These are phyloP conservation scores for Physocladia obscura DNA, from an alignment of 192 early-diverging fungal genomes.

Conservation along the genomic window DNA sequence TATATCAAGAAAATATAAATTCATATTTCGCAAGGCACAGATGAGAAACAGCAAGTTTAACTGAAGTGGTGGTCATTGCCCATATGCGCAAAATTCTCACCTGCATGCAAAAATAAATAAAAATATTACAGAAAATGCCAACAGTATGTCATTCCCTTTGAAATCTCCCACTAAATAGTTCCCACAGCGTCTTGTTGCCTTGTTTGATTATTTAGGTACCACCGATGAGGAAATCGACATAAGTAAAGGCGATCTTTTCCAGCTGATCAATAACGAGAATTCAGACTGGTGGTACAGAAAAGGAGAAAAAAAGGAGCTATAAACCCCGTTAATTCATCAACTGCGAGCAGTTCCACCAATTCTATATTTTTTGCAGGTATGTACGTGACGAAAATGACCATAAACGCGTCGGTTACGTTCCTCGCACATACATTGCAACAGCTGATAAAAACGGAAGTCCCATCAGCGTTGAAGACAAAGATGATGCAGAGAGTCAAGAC, in stretches of 20 bases:
- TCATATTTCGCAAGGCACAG: too few species aligned
- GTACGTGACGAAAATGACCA: constrained; percentile 3
- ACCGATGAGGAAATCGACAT: constrained; percentile 50
- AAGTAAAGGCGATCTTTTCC: constrained; percentile 36
- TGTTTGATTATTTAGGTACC: constrained; percentile 48
- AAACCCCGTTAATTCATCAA: too few species aligned
- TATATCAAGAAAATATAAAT: too few species aligned
- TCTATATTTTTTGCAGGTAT: constrained; percentile 12
- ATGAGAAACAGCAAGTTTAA: too few species aligned
- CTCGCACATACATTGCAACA: constrained; percentile 41
- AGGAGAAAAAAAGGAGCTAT: too few species aligned
- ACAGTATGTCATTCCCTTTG: too few species aligned
- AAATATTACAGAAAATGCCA: too few species aligned
- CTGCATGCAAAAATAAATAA: not conserved
- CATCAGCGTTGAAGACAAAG: constrained; percentile 5
- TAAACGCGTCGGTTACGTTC: constrained; percentile 40
- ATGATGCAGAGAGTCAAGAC: not conserved
- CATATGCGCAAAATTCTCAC: not conserved
- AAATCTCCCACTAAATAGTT: too few species aligned
- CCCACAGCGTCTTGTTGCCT: constrained; percentile 26
- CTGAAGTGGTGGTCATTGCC: constrained; percentile 30
- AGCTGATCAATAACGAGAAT: constrained; percentile 44
- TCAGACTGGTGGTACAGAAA: constrained; percentile 50
- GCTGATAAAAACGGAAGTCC: constrained; percentile 18
- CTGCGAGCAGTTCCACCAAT: too few species aligned